Evolutionary conservation across 1,139 yeast species (phyloP).

Genomic region (Meyerozyma athensensis): DNA sequence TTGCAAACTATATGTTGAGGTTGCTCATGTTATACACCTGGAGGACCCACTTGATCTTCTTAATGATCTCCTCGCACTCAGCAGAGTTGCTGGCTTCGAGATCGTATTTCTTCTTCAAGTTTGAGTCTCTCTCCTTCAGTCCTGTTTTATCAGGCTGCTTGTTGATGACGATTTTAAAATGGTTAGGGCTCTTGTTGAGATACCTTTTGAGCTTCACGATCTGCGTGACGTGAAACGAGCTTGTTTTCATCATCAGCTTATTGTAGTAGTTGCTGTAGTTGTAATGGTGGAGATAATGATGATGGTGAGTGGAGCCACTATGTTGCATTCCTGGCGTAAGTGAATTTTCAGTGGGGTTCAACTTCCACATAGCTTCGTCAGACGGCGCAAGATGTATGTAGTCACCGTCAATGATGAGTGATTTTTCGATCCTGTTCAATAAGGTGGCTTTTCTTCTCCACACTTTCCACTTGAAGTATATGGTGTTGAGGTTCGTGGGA

Average conservation of each 20-base stretch:
- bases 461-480: slow-evolving; percentile 61
- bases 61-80: slow-evolving; percentile 73
- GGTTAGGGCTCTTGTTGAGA: slow-evolving; percentile 61
- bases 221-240: slow-evolving; percentile 83
- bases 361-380: slow-evolving; percentile 49
- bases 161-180: slow-evolving; percentile 78
- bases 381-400: slow-evolving; percentile 87
- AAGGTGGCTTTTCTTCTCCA: slow-evolving; percentile 88
- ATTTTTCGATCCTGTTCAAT: slow-evolving; percentile 74
- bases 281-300: slow-evolving; percentile 50
- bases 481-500: slow-evolving; percentile 35
- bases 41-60: slow-evolving; percentile 52
- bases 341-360: slow-evolving; percentile 40
- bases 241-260: slow-evolving; percentile 61
- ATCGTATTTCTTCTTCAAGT: slow-evolving; percentile 67
- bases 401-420: slow-evolving; percentile 88
- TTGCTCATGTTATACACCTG: slow-evolving; percentile 42
- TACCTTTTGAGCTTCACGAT: slow-evolving; percentile 74
- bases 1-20: slow-evolving; percentile 8
- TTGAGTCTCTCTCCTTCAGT: slow-evolving; percentile 19
- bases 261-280: slow-evolving; percentile 40
- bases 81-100: slow-evolving; percentile 65
- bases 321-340: slow-evolving; percentile 9
- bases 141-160: slow-evolving; percentile 49
- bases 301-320: slow-evolving; percentile 16